A percentile compares a stretch with the other conserved stretches of the same genome.
Evolutionary conservation across 2,329 filamentous ascomycete species (phyloP).

Genomic region (Nemania diffusa): DNA sequence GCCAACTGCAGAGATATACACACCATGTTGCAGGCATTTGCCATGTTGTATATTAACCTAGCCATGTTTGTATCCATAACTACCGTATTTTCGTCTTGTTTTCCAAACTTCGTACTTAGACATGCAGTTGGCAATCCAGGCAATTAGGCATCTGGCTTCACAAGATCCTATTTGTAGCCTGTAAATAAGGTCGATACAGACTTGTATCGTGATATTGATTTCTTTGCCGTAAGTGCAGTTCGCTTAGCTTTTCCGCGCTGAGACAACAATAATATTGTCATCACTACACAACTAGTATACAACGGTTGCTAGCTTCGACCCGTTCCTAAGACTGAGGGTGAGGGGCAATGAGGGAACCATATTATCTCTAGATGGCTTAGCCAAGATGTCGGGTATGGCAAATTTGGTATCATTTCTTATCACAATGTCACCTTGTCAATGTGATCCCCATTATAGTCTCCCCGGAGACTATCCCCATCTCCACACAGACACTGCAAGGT

Average conservation of each 20-base stretch:
- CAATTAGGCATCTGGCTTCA: too few species aligned
- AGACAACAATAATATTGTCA: neutral
- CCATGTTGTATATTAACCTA: neutral
- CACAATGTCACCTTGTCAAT: neutral
- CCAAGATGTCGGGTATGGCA: neutral
- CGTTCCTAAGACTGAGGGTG: neutral
- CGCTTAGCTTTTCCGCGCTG: too few species aligned
- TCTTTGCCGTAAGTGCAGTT: too few species aligned
- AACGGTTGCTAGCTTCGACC: neutral
- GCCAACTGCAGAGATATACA: neutral
- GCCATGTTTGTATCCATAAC: neutral
- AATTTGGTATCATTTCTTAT: neutral
- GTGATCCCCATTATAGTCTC: neutral
- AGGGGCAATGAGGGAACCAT: neutral
- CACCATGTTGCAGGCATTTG: neutral
- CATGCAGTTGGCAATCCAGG: too few species aligned
- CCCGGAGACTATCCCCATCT: conserved; percentile 15
- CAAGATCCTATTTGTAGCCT: too few species aligned
- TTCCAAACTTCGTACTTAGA: too few species aligned
- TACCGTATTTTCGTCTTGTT: too few species aligned
- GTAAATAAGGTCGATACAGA: too few species aligned
- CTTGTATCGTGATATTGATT: too few species aligned
- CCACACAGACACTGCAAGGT: conserved; percentile 6
- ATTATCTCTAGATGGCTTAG: neutral
- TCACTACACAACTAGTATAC: neutral